Conservation (phyloP, 2,329 filamentous ascomycete species). For the Diaporthe vexans region DNA sequence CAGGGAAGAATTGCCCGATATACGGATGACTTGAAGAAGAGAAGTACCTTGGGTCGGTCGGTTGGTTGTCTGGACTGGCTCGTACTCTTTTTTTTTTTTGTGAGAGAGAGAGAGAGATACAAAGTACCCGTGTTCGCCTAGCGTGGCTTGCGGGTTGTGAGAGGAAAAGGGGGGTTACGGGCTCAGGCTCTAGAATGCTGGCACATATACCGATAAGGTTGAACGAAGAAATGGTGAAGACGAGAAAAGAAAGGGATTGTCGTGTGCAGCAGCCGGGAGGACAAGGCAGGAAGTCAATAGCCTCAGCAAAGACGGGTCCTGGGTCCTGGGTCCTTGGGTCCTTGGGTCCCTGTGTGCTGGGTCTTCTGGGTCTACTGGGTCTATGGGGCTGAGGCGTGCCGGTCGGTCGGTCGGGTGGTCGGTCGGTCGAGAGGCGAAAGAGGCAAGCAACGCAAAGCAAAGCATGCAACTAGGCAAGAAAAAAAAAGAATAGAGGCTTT, state of each 20-base stretch:
- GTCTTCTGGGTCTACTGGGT: background rate
- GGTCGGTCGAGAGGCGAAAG: conserved; percentile 12
- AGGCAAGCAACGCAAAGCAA: conserved; percentile 1
- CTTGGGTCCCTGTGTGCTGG: background rate
- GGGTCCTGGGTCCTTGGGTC: background rate
- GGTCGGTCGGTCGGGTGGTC: conserved; percentile 1
- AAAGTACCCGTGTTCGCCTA: conserved; percentile 33
- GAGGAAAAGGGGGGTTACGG: background rate
- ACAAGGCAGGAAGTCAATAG: background rate
- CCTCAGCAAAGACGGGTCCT: conserved; percentile 9
- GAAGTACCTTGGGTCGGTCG: background rate
- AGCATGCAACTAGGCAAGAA: background rate
- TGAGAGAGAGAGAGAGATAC: no score
- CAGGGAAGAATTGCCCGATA: conserved; percentile 28
- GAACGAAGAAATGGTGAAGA: conserved; percentile 3
- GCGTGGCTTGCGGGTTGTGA: background rate
- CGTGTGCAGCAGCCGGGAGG: conserved; percentile 7
- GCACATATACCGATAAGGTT: conserved; percentile 7
- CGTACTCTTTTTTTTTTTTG: background rate
- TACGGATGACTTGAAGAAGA: conserved; percentile 7
- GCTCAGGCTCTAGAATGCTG: conserved; percentile 29
- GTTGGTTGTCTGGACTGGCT: background rate
- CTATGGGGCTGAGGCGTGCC: conserved; percentile 15
- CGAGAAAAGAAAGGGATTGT: conserved; percentile 32
- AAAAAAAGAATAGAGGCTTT: background rate